Conservation (phyloP, 495 filamentous ascomycete genomes). For the Recurvomyces mirabilis region DNA sequence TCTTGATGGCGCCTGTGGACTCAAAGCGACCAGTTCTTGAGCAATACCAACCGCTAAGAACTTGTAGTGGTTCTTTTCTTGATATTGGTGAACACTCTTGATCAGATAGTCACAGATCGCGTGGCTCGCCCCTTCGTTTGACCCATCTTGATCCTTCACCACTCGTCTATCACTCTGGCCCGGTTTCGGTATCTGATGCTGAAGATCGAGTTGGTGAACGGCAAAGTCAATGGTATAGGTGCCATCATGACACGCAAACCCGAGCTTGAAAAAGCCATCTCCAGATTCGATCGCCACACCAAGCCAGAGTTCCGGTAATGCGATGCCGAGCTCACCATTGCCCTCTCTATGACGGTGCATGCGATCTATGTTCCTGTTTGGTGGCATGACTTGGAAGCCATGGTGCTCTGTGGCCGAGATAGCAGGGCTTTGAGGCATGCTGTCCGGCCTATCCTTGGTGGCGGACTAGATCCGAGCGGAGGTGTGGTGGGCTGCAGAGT, state of each 20-base stretch:
- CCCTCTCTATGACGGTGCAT: conserved; percentile 2
- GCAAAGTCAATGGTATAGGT: conserved; percentile 70
- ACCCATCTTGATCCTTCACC: neutral
- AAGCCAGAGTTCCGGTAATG: conserved; percentile 19
- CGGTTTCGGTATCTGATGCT: conserved; percentile 2
- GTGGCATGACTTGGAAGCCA: neutral
- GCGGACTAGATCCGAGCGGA: too few species aligned
- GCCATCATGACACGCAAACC: conserved; percentile 60
- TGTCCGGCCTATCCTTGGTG: too few species aligned
- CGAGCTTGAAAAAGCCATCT: conserved; percentile 21
- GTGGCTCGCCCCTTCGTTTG: neutral
- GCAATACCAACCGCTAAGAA: conserved; percentile 42
- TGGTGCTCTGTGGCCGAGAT: neutral
- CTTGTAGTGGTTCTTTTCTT: conserved; percentile 27
- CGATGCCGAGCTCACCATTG: neutral
- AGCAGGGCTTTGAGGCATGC: too few species aligned
- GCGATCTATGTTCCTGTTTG: conserved; percentile 4
- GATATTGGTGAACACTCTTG: conserved; percentile 22
- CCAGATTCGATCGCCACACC: conserved; percentile 21
- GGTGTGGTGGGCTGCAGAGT: too few species aligned
- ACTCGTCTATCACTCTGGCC: neutral
- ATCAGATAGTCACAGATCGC: conserved; percentile 25
- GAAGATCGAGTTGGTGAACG: conserved; percentile 34
- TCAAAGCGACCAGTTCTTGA: conserved; percentile 37
- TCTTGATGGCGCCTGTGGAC: conserved; percentile 54